Evolutionary conservation across 805 yeast species (phyloP).

Genomic region (Wickerhamiella musiphila): DNA sequence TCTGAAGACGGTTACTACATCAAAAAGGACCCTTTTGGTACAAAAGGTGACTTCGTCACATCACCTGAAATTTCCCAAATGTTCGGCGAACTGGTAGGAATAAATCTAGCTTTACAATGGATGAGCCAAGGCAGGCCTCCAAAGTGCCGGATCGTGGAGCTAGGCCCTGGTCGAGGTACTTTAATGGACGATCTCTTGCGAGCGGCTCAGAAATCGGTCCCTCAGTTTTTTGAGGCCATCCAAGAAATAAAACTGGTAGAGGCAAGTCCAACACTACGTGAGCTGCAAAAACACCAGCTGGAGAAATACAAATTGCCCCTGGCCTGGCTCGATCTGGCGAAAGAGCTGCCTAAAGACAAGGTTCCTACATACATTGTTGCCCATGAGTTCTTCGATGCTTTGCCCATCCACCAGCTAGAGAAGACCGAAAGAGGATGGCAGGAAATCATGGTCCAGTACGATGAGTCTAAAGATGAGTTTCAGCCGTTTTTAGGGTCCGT

Average conservation of each 20-base stretch:
- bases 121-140: conserved; percentile 34
- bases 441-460: conserved; percentile 50
- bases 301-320: conserved; percentile 40
- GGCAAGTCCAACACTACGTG: conserved; percentile 47
- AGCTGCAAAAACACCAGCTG: conserved; percentile 33
- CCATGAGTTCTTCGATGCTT: conserved; percentile 77
- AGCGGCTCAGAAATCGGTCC: conserved; percentile 15
- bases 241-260: conserved; percentile 40
- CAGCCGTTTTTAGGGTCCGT: conserved; percentile 6
- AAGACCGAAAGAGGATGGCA: conserved; percentile 44
- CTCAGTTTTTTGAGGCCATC: conserved; percentile 21
- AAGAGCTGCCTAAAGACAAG: conserved; percentile 20
- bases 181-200: conserved; percentile 47
- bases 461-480: conserved; percentile 9
- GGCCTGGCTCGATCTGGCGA: conserved; percentile 20
- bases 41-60: conserved; percentile 60
- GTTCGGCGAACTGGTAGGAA: conserved; percentile 71
- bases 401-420: conserved; percentile 57
- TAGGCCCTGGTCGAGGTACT: conserved; percentile 80
- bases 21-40: conserved; percentile 54
- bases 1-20: conserved; percentile 69
- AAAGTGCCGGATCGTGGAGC: conserved; percentile 43
- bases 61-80: conserved; percentile 78
- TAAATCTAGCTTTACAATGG: conserved; percentile 46
- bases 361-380: conserved; percentile 51